Conservation (phyloP, 2,329 filamentous ascomycete species). For the Cercospora nicotianae region DNA sequence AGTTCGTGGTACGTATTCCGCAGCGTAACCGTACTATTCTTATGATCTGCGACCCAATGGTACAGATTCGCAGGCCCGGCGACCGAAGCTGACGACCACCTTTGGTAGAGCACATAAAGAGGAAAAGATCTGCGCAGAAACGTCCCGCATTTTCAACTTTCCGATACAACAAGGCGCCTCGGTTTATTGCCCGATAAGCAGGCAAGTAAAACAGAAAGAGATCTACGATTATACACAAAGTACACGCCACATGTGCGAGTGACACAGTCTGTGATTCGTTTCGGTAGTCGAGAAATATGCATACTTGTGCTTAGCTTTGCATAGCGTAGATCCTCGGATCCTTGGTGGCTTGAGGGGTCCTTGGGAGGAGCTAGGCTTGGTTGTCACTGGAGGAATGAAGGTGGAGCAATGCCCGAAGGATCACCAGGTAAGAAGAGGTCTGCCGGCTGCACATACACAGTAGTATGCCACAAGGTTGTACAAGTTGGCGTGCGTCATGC, state of each 20-base stretch:
- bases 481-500: not conserved
- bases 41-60: not conserved
- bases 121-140: not conserved
- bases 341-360: not conserved
- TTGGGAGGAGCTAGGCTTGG: not conserved
- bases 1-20: not conserved
- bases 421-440: not conserved
- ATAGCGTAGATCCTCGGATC: not conserved
- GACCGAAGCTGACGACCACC: conserved; percentile 4
- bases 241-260: not conserved
- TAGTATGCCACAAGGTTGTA: not conserved
- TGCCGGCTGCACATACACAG: not conserved
- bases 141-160: not conserved
- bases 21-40: not conserved
- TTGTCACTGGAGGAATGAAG: not conserved
- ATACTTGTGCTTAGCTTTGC: conserved; percentile 2
- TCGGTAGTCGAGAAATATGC: not conserved
- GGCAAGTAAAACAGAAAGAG: not conserved
- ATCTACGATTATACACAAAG: not conserved
- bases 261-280: not conserved
- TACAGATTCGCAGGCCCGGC: not conserved
- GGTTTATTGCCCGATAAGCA: not conserved
- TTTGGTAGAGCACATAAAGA: not conserved
- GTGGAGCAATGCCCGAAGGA: not conserved
- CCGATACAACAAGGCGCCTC: not conserved